These are phyloP conservation scores for Fonsecaea pugnacius DNA, from an alignment of 2,329 filamentous ascomycete species.

Conservation along the genomic window DNA sequence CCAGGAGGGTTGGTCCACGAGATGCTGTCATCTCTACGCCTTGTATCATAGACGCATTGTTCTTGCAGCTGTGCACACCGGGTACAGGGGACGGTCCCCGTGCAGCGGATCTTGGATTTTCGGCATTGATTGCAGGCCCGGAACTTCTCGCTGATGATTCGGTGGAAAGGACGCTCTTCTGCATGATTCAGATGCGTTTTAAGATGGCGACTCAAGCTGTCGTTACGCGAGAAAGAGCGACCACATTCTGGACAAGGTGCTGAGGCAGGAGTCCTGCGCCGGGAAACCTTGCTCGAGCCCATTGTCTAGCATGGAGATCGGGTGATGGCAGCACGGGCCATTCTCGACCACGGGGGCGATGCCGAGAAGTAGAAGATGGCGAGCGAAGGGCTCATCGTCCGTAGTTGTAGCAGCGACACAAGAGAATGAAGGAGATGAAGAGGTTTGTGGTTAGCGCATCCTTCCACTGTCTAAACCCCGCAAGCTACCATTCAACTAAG, in stretches of 20 bases:
- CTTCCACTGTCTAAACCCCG: not conserved
- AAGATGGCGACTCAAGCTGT: conserved; percentile 32
- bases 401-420: not conserved
- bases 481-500: not conserved
- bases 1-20: conserved; percentile 13
- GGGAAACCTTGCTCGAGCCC: conserved; percentile 24
- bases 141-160: conserved; percentile 34
- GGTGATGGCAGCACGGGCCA: not conserved
- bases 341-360: not conserved
- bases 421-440: not conserved
- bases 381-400: not conserved
- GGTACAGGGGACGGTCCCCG: conserved; percentile 28
- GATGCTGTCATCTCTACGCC: not conserved
- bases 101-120: conserved; percentile 31
- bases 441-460: not conserved
- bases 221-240: conserved; percentile 30
- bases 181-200: conserved; percentile 28
- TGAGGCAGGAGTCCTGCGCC: conserved; percentile 31
- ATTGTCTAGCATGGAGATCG: conserved; percentile 11
- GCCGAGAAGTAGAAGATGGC: not conserved
- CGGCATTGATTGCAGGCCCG: conserved; percentile 32
- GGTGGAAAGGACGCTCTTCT: conserved; percentile 31
- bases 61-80: conserved; percentile 29
- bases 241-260: conserved; percentile 33
- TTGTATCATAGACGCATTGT: conserved; percentile 30